These are phyloP conservation scores for Coemansia sp. DNA, from an alignment of 192 early-diverging fungal genomes.

Conservation along the genomic window DNA sequence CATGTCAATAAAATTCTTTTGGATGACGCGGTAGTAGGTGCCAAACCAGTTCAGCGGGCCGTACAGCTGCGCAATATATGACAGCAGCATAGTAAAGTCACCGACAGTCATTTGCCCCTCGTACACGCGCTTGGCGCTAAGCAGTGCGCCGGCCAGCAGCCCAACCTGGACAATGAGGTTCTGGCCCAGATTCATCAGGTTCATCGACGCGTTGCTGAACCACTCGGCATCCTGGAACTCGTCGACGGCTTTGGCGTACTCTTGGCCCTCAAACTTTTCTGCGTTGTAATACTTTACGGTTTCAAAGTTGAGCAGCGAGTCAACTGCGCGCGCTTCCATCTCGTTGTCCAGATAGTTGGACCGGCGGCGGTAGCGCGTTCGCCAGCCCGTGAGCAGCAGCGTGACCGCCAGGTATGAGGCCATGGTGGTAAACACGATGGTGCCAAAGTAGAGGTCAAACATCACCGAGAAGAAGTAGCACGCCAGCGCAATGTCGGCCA, in stretches of 20 bases:
- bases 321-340: constrained; percentile 78
- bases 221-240: constrained; percentile 83
- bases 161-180: constrained; percentile 84
- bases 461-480: constrained; percentile 62
- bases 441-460: constrained; percentile 72
- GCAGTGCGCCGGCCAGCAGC: constrained; percentile 70
- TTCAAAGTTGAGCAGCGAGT: constrained; percentile 96
- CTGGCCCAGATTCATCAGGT: constrained; percentile 82
- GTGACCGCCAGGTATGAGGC: constrained; percentile 77
- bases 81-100: constrained; percentile 83
- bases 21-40: constrained; percentile 89
- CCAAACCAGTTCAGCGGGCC: constrained; percentile 88
- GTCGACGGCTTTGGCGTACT: constrained; percentile 73
- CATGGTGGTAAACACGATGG: constrained; percentile 89
- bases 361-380: constrained; percentile 71
- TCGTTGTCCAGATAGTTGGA: constrained; percentile 86
- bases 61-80: constrained; percentile 89
- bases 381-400: constrained; percentile 82
- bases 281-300: constrained; percentile 98
- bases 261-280: constrained; percentile 77
- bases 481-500: constrained; percentile 84
- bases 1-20: constrained; percentile 94
- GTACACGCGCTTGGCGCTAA: constrained; percentile 80
- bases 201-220: constrained; percentile 67
- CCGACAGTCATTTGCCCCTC: constrained; percentile 67